phyloP scores from a whole-genome alignment of 75 land plant genomes.

The Sequoiadendron giganteum region DNA sequence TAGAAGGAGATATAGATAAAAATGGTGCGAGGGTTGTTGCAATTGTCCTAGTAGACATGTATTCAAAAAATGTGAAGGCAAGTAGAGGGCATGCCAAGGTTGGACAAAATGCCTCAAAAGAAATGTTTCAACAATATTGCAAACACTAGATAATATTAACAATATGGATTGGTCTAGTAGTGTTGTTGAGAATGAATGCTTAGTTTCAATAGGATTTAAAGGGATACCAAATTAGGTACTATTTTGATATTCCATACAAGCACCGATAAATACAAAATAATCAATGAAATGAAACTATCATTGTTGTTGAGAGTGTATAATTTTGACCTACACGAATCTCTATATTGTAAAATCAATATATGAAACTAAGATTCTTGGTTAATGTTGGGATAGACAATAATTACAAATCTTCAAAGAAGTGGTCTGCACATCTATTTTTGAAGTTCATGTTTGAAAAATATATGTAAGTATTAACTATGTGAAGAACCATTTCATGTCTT shows the following conservation, averaged over 20 bases:
- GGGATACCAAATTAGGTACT: constrained; percentile 93
- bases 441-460: background rate
- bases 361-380: background rate
- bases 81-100: too few species aligned
- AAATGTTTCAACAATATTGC: constrained; percentile 39
- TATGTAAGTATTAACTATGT: background rate
- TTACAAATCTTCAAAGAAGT: too few species aligned
- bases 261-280: background rate
- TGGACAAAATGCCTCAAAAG: constrained; percentile 10
- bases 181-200: constrained; percentile 75
- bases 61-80: too few species aligned
- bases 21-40: too few species aligned
- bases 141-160: constrained; percentile 59
- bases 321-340: background rate
- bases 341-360: background rate
- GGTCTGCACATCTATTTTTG: background rate
- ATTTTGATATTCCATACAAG: background rate
- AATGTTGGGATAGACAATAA: background rate
- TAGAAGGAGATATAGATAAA: too few species aligned
- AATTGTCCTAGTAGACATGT: too few species aligned
- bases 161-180: constrained; percentile 80
- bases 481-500: background rate
- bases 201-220: constrained; percentile 80
- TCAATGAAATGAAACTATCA: background rate
- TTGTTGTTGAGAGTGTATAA: background rate